Evolutionary conservation across 108 stramenopile genomes (phyloP), one percentile per base, ranked within the genome.

Genomic region (Cyclotella cryptica): DNA sequence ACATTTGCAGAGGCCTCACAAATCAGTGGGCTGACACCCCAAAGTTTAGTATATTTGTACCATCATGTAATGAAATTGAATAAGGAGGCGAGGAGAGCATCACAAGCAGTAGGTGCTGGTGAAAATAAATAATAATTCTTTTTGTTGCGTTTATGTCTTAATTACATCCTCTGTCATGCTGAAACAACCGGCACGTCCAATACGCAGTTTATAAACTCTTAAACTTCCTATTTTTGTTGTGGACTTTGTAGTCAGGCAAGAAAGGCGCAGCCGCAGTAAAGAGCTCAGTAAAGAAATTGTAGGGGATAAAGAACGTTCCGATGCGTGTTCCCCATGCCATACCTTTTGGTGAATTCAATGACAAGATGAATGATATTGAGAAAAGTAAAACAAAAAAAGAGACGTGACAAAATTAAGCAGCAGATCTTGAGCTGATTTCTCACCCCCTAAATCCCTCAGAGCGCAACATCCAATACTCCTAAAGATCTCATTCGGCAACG

Each of bases 1-100:
- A 98, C 98, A 6, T 96, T 99, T 87, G 92, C 92, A 11, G 96
- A 97, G 55, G 97, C 98, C 8, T 91, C 93, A 10, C 89, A 93
- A 73, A 97, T 99, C 28, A 93, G 93, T 69, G 98, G 98, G 24
- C 72, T 99, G 60, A 98, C 97, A 46, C 98, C 98, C 0, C 90
- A 96, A 74, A 88, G 92, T 55, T 78, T 99, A 69, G 94, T 99
- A 10, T 98, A 96, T 78, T 78, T 99, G 35, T 97, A 95, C 79
- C 91, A 98, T 66, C 85, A 96, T 76, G 90, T 98, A 10, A 86
- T 74, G 57, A 88, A 81, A 63, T 68, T 92, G 68, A 89, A 91
- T 74, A 84, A 78, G 67, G 77, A 88, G 43, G 88, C 86, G 24
- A 90, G 88, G 44, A 69, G 73, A 53, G 66, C 80, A 54, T n/a